These are phyloP conservation scores for Colletotrichum tofieldiae DNA, from an alignment of 2,329 filamentous ascomycete genomes.

Conservation along the genomic window DNA sequence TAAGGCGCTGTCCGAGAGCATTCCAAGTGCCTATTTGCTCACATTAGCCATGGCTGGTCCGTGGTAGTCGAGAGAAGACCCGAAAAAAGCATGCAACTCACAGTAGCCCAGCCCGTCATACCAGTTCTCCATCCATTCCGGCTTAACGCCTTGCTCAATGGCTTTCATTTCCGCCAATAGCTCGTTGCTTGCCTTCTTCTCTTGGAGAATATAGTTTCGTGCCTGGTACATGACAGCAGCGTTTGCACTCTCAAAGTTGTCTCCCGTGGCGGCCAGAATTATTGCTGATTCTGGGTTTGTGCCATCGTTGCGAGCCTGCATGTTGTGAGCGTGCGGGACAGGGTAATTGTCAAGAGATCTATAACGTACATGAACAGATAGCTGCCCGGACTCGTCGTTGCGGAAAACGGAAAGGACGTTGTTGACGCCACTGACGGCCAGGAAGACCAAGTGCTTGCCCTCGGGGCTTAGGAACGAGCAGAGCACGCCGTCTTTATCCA, in stretches of 20 bases:
- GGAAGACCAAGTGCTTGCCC: slow-evolving; percentile 82
- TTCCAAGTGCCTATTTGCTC: slow-evolving; percentile 84
- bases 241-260: slow-evolving; percentile 81
- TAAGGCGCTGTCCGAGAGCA: slow-evolving; percentile 86
- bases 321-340: slow-evolving; percentile 36
- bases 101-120: slow-evolving; percentile 95
- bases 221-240: slow-evolving; percentile 91
- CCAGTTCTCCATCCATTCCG: slow-evolving; percentile 87
- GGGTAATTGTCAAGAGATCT: no score
- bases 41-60: slow-evolving; percentile 25
- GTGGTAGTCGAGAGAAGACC: neutral
- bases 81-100: slow-evolving; percentile 52
- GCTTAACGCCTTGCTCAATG: slow-evolving; percentile 64
- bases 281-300: slow-evolving; percentile 67
- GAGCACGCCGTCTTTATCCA: slow-evolving; percentile 85
- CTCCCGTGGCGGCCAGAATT: slow-evolving; percentile 80
- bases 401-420: slow-evolving; percentile 80
- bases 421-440: slow-evolving; percentile 83
- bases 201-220: slow-evolving; percentile 72
- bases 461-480: slow-evolving; percentile 82
- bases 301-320: slow-evolving; percentile 77
- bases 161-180: slow-evolving; percentile 62
- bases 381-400: slow-evolving; percentile 74
- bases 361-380: slow-evolving; percentile 75
- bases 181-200: slow-evolving; percentile 61